Evolutionary conservation across 306 rosid genomes (phyloP).

Genomic region (Hylodesmum podocarpum): DNA sequence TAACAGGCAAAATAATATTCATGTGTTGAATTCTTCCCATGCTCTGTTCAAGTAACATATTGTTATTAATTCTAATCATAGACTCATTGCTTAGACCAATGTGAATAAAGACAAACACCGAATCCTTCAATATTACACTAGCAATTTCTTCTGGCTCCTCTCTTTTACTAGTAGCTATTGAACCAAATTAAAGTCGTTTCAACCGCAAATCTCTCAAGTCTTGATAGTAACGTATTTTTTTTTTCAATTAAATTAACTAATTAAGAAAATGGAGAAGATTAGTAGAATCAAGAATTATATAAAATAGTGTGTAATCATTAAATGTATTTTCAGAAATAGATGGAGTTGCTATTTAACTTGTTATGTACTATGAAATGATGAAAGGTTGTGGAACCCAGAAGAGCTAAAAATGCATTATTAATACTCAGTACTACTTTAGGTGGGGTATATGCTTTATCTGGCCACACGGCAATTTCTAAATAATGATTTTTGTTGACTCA

Average conservation of each 20-base stretch:
- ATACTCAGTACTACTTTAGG: neutral
- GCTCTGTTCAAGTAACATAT: neutral
- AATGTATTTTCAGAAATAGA: neutral
- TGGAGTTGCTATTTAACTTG: neutral
- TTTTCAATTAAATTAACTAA: neutral
- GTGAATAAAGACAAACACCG: neutral
- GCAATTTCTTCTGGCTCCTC: neutral
- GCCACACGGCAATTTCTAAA: neutral
- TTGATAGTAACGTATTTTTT: neutral
- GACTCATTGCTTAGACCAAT: neutral
- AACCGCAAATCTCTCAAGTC: neutral
- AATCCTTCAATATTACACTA: neutral
- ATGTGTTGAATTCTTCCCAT: neutral
- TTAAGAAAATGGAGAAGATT: neutral
- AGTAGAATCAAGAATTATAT: neutral
- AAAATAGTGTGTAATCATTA: neutral
- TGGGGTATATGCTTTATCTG: slow-evolving; percentile 14
- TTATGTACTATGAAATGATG: neutral
- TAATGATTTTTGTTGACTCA: neutral
- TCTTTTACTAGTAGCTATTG: neutral
- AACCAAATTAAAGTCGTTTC: neutral
- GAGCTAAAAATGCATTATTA: slow-evolving; percentile 10
- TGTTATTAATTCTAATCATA: neutral
- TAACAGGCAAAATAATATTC: neutral
- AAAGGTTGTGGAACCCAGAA: slow-evolving; percentile 17